Evolutionary conservation across 768 basidiomycete species (phyloP), one percentile per base, ranked within the genome.

Genomic region (Mrakia gelida): DNA sequence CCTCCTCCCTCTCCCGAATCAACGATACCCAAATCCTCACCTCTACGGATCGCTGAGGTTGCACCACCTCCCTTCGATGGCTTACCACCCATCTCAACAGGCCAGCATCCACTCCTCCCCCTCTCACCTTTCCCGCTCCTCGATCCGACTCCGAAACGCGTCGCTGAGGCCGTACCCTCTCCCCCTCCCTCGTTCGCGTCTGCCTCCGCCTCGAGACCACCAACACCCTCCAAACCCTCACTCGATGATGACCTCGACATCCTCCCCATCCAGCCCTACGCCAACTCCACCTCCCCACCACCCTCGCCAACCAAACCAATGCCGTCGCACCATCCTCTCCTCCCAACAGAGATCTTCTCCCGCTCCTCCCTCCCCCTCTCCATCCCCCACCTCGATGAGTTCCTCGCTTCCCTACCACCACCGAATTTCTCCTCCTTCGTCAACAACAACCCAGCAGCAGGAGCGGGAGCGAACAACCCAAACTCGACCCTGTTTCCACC

Each of bases 321-420:
- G 6, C 28, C n/a, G 2, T 28, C 11, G 28, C 32, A 65, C 30
- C 63, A 30, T 9, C 63, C 34, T 1, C 28, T 38, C 34, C 63
- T 23, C n/a, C n/a, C 63, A 30, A 59, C 59, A n/a, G 30, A 30
- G 11, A 30, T 65, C 32, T 91, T 92, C 81, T 84, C 88, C 52
- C 86, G 89, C n/a, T 83, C 86, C 80, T 89, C 91, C 3, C 86
- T 87, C 9, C 88, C 90, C 0, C 83, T 92, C 30, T 86, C 86
- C 76, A 86, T 92, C 18, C 90, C 91, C 0, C 85, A 87, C 63
- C 87, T 92, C 71, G 91, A 92, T 82, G 81, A 85, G 7, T 86
- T 89, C 80, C 84, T 92, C n/a, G 85, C 88, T 1, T 83, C 84
- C 13, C 79, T 91, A 8, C 85, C 86, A 1, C 81, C 85, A 21